These are phyloP conservation scores for Balakata baccata DNA, from an alignment of 345 rosid genomes.

Conservation along the genomic window DNA sequence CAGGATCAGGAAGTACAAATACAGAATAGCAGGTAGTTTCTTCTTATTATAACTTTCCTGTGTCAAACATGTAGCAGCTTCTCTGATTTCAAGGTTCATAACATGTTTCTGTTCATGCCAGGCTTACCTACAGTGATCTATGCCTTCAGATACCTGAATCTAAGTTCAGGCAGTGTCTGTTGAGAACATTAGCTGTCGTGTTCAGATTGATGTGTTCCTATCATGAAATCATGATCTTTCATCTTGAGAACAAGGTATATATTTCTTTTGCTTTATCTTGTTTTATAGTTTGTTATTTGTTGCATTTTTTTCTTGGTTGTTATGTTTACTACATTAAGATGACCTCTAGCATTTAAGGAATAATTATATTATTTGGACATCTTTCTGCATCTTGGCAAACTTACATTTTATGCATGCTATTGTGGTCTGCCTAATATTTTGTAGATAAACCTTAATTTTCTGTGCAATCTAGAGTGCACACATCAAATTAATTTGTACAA, in stretches of 20 bases:
- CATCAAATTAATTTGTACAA: constrained; percentile 1
- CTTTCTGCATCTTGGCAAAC: background rate
- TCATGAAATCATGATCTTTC: constrained; percentile 82
- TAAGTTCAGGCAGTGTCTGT: constrained; percentile 84
- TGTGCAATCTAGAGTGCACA: background rate
- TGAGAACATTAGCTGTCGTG: constrained; percentile 76
- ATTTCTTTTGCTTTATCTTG: constrained; percentile 18
- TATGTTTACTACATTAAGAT: background rate
- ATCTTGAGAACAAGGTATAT: constrained; percentile 57
- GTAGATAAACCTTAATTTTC: background rate
- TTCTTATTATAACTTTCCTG: constrained; percentile 20
- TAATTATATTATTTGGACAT: background rate
- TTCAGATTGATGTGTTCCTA: constrained; percentile 86
- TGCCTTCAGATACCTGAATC: constrained; percentile 94
- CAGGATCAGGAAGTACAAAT: constrained; percentile 62
- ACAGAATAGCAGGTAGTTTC: constrained; percentile 71
- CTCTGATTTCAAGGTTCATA: constrained; percentile 17
- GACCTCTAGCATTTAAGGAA: background rate
- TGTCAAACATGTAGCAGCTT: background rate
- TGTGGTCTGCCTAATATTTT: background rate
- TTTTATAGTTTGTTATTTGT: constrained; percentile 5
- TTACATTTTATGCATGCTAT: background rate
- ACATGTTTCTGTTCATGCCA: constrained; percentile 39
- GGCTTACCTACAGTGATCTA: constrained; percentile 97
- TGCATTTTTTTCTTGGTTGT: background rate